A percentile compares a stretch with the other conserved stretches of the same genome.
Conservation (phyloP, 1,284 basidiomycete species). For the Hemileia vastatrix region DNA sequence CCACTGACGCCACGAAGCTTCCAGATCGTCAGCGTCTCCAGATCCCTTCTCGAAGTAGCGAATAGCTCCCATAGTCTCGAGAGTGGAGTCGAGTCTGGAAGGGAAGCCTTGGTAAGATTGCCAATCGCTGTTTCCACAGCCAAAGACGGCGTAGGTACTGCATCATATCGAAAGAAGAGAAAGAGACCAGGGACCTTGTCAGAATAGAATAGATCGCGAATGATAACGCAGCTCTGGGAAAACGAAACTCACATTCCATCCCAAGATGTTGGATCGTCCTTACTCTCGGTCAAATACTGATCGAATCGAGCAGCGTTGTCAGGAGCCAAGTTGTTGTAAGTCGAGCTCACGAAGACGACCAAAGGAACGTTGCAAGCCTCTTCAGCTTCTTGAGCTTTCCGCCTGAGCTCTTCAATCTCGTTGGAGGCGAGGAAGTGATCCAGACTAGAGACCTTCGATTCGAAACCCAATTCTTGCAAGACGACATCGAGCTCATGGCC, state of each 20-base stretch:
- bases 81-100: constrained; percentile 47
- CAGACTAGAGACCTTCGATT: background rate
- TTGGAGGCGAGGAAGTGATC: background rate
- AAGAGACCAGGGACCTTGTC: background rate
- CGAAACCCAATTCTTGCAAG: background rate
- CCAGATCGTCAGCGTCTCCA: background rate
- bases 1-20: background rate
- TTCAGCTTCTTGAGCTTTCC: background rate
- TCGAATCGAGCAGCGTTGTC: background rate
- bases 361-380: background rate
- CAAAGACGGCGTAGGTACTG: constrained; percentile 54
- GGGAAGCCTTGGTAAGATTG: constrained; percentile 53
- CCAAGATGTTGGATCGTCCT: background rate
- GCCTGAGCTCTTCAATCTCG: background rate
- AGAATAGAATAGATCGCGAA: background rate
- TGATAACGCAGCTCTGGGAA: background rate
- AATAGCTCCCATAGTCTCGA: background rate
- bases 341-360: background rate
- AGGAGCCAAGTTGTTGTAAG: background rate
- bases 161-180: background rate
- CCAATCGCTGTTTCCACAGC: constrained; percentile 54
- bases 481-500: background rate
- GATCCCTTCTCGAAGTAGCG: background rate
- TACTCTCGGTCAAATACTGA: background rate
- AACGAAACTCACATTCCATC: background rate